Evolutionary conservation across 73 alveolate genomes (phyloP).

Genomic region (Tetrahymena malaccensis): DNA sequence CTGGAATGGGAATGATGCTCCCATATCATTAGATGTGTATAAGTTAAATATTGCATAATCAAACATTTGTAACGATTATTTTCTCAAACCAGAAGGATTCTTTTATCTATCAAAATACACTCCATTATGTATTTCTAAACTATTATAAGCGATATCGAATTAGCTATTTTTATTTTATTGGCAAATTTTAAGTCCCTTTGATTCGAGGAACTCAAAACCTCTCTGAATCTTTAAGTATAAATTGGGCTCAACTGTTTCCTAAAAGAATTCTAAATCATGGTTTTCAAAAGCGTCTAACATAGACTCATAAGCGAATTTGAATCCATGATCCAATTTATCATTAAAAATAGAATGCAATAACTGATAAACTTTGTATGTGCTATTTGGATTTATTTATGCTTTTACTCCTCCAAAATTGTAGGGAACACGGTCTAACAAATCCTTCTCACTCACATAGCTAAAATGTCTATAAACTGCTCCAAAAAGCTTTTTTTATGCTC

Average conservation of each 20-base stretch:
- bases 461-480: background rate
- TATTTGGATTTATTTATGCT: background rate
- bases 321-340: background rate
- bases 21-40: background rate
- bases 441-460: background rate
- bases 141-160: background rate
- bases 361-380: background rate
- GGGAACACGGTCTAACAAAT: background rate
- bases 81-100: background rate
- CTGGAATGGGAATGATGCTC: background rate
- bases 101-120: background rate
- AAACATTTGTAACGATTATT: background rate
- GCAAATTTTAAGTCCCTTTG: background rate
- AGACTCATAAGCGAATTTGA: background rate
- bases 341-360: background rate
- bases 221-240: background rate
- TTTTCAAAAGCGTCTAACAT: background rate
- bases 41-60: background rate
- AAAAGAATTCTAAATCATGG: background rate
- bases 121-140: background rate
- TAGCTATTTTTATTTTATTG: background rate
- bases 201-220: background rate
- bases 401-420: background rate
- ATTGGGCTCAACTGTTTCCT: background rate
- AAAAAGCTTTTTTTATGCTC: background rate